Evolutionary conservation across 2,329 filamentous ascomycete species (phyloP).

Genomic region (Phialophora tarda): DNA sequence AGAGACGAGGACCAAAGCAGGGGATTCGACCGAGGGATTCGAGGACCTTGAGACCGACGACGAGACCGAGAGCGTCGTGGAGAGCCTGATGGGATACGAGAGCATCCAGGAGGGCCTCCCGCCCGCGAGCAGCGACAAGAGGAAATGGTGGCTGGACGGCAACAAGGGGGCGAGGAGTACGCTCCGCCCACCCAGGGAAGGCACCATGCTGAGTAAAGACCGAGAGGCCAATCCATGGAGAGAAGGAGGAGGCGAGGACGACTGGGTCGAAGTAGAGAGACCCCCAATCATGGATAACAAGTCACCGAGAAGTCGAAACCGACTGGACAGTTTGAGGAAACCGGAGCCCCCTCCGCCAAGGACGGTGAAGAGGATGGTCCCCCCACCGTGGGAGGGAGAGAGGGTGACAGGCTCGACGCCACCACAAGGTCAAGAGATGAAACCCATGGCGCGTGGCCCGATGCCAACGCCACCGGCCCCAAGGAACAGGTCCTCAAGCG

Average conservation of each 20-base stretch:
- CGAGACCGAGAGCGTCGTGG: slow-evolving; percentile 57
- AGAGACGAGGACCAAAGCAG: slow-evolving; percentile 68
- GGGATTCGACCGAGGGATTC: slow-evolving; percentile 65
- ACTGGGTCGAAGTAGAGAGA: slow-evolving; percentile 70
- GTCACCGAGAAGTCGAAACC: slow-evolving; percentile 26
- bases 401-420: slow-evolving; percentile 13
- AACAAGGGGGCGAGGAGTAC: slow-evolving; percentile 73
- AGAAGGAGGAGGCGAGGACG: slow-evolving; percentile 64
- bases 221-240: slow-evolving; percentile 83
- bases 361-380: slow-evolving; percentile 29
- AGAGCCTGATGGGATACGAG: slow-evolving; percentile 81
- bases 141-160: slow-evolving; percentile 70
- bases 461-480: slow-evolving; percentile 26
- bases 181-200: slow-evolving; percentile 67
- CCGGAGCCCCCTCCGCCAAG: slow-evolving; percentile 36
- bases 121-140: slow-evolving; percentile 65
- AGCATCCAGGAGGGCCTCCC: slow-evolving; percentile 78
- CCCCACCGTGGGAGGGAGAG: slow-evolving; percentile 35
- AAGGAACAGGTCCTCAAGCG: slow-evolving; percentile 18
- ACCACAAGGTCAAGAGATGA: slow-evolving; percentile 7
- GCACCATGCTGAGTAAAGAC: slow-evolving; percentile 71
- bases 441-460: slow-evolving; percentile 10
- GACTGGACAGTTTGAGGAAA: slow-evolving; percentile 41
- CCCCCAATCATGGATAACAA: slow-evolving; percentile 29
- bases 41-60: slow-evolving; percentile 50